A percentile compares a stretch with the other conserved stretches of the same genome.
These are phyloP conservation scores for Trichoderma virens DNA, from an alignment of 495 filamentous ascomycete genomes.

Conservation along the genomic window DNA sequence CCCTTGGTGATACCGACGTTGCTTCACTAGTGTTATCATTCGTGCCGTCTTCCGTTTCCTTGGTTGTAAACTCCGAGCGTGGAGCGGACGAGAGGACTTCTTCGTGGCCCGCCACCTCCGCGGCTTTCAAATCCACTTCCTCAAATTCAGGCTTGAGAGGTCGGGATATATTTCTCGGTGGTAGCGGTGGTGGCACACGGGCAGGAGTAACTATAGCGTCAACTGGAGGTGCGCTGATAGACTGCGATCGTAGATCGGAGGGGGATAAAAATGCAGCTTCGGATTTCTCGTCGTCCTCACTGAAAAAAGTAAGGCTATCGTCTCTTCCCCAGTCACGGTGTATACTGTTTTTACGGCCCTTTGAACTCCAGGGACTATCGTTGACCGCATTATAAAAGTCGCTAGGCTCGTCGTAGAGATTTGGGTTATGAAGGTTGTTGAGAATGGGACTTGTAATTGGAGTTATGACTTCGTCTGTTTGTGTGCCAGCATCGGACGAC, in stretches of 20 bases:
- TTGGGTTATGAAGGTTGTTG: neutral
- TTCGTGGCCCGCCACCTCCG: neutral
- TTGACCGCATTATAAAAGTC: neutral
- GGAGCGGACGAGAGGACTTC: neutral
- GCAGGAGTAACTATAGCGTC: neutral
- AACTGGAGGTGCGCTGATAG: neutral
- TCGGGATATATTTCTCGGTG: neutral
- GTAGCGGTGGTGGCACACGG: neutral
- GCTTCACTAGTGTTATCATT: neutral
- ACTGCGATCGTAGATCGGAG: neutral
- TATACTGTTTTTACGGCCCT: neutral
- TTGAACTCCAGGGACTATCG: neutral
- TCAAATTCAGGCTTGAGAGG: neutral
- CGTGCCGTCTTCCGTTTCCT: neutral
- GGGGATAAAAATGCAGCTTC: neutral
- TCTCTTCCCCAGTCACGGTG: neutral
- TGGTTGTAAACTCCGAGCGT: neutral
- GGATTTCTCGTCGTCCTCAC: neutral
- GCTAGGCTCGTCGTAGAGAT: neutral
- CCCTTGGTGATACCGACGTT: neutral
- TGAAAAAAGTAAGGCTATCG: neutral
- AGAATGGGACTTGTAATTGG: neutral
- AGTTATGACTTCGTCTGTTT: neutral
- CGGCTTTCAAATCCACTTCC: neutral
- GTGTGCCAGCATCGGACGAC: neutral